Evolutionary conservation across 108 stramenopile species (phyloP), one percentile per base, ranked within the genome.

Genomic region (Pelagomonas calceolata): DNA sequence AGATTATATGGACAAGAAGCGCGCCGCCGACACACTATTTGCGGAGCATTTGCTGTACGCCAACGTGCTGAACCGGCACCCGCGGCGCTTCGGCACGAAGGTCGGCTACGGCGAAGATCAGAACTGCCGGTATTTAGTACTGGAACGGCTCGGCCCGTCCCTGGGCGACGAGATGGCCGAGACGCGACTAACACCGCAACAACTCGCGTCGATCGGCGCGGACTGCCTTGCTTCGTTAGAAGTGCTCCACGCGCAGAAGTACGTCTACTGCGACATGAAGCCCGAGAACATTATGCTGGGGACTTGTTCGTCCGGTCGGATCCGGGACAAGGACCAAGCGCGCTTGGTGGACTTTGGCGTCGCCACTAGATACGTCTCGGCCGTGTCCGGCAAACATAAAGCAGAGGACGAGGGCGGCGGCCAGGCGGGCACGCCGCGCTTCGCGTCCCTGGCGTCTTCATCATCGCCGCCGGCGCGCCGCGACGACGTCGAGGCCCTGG

Each of bases 401-500:
- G 65, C 12, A 0, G 65, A 31, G 10, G 1, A 10, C 15, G 15
- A 3, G 14, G 65, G 65, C 31, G 65, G 31, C 29, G 0, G 15
- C 65, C 31, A 0, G 14, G 32, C 15, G 15, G 65, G 65, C 14
- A 65, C 65, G 31, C 65, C 65, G 31, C 65, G 65, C 31, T 65
- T 65, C 65, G 14, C 33, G 15, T 31, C 32, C 15, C 65, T 65
- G 15, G 65, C 65, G 18, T 7, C 33, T 14, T 32, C 32, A 12
- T 3, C 18, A 3, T 4, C 65, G 31, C 32, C 65, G 18, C 31
- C 31, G 32, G 32, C 32, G 32, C 31, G 65, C 31, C 31, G 65
- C 10, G 65, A 65, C 65, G 65, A 65, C 65, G 65, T 65, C 32
- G 65, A 65, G 65, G 65, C 65, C 65, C 65, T 65, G 12, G 65